phyloP scores from a whole-genome alignment of 306 rosid species.

The Trifolium fragiferum region DNA sequence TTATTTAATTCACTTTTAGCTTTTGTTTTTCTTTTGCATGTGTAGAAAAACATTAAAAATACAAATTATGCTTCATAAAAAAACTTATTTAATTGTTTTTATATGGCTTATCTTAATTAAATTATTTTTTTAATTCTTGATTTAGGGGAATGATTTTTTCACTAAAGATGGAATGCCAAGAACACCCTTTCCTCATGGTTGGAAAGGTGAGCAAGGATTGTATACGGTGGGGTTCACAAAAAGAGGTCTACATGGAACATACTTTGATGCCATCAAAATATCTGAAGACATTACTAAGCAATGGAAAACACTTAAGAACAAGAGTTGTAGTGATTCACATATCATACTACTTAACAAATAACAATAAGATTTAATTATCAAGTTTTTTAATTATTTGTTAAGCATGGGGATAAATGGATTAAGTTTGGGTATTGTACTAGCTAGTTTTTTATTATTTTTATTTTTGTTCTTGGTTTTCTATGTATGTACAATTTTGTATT shows the following conservation, averaged over 20 bases:
- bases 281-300: slow-evolving; percentile 66
- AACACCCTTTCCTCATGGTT: slow-evolving; percentile 81
- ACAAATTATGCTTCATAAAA: too few relatives aligned
- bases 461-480: slow-evolving; percentile 21
- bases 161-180: slow-evolving; percentile 82
- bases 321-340: slow-evolving; percentile 51
- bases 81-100: neutral
- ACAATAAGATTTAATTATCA: neutral
- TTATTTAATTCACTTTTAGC: neutral
- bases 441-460: neutral
- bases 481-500: slow-evolving; percentile 51
- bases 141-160: slow-evolving; percentile 73
- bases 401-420: neutral
- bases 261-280: slow-evolving; percentile 68
- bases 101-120: neutral
- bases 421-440: slow-evolving; percentile 7
- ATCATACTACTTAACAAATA: slow-evolving; percentile 51
- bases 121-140: neutral
- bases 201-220: slow-evolving; percentile 87
- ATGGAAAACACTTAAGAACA: slow-evolving; percentile 54
- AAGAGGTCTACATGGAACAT: slow-evolving; percentile 83
- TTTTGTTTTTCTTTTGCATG: neutral
- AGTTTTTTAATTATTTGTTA: slow-evolving; percentile 18
- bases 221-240: slow-evolving; percentile 86
- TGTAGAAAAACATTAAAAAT: neutral